Base-by-base conservation (phyloP, 2,329 filamentous ascomycete genomes). In the Trichoderma sp. region DNA sequence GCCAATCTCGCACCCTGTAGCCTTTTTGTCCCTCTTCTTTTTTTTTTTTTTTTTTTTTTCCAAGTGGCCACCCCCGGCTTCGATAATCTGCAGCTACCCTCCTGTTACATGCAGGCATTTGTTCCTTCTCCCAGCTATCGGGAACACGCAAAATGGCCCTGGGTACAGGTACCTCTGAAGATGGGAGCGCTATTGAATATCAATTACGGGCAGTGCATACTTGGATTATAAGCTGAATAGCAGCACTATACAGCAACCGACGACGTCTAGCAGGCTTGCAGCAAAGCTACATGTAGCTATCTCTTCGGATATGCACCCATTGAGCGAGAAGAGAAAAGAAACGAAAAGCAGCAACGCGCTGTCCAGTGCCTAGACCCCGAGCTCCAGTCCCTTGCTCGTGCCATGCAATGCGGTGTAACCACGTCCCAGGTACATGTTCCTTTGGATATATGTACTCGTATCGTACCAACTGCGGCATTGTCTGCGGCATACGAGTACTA, bases 81-180 rank as follows among this genome's bases (percentile, higher is more conserved):
- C 43, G 39, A 61, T 51, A 32, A 51, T 34, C 59, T 51, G 39
- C 59, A 28, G 59, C 59, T 34, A 51, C 18, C 59, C 59, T 51
- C 26, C 51, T 21, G 59, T 52, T 51, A 46, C 59, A 61, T 61
- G n/a, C 43, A 46, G 28, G 18, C 39, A 51, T 61, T 61, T 43
- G 11, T 13, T 39, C n/a, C 34, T 14, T 26, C 10, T 21, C 56
- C 56, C 34, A 59, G 34, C 21, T 24, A 8, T 43, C 37, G 56
- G 56, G 34, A 28, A 49, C 46, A 5, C 24, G 11, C 46, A 49
- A 24, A 49, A 24, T 4, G 46, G n/a, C n/a, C n/a, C 21, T 24
- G n/a, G 46, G 46, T 49, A 49, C 46, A 49, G 6, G n/a, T 49
- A 49, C 46, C n/a, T 49, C 21, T 49, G n/a, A 13, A 10, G 10